Conservation (phyloP, 768 basidiomycete genomes). For the Rhodotorula babjevae region DNA sequence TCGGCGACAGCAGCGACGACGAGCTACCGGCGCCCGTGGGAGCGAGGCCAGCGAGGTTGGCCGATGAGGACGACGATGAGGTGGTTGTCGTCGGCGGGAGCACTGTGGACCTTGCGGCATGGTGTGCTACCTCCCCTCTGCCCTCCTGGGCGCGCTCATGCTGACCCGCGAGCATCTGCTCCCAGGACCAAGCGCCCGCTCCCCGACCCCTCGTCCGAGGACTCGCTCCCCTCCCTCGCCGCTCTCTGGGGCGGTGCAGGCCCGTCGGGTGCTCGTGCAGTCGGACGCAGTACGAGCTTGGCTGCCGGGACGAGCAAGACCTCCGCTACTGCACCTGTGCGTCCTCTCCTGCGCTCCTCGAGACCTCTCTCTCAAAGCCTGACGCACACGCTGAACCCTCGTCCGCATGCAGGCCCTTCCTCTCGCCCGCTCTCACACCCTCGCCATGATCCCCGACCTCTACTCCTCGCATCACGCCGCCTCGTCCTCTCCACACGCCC, state of each 20-base stretch:
- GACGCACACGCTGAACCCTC: neutral
- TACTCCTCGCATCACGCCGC: neutral
- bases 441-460: neutral
- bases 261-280: too few species aligned
- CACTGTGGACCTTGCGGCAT: neutral
- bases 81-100: neutral
- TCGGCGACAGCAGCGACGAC: conserved; percentile 15
- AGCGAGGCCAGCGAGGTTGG: too few species aligned
- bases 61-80: conserved; percentile 5
- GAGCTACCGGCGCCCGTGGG: neutral
- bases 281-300: conserved; percentile 11
- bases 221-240: neutral
- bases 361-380: too few species aligned
- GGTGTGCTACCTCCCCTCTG: neutral
- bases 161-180: neutral
- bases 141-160: neutral
- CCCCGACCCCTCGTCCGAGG: conserved; percentile 12
- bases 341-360: neutral
- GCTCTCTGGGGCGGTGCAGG: neutral
- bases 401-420: neutral
- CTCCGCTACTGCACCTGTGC: too few species aligned
- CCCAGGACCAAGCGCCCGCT: neutral
- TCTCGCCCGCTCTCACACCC: neutral
- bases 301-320: neutral
- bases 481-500: neutral